These are phyloP conservation scores for Sporisorium scitamineum DNA, from an alignment of 1,284 basidiomycete genomes.

Conservation along the genomic window DNA sequence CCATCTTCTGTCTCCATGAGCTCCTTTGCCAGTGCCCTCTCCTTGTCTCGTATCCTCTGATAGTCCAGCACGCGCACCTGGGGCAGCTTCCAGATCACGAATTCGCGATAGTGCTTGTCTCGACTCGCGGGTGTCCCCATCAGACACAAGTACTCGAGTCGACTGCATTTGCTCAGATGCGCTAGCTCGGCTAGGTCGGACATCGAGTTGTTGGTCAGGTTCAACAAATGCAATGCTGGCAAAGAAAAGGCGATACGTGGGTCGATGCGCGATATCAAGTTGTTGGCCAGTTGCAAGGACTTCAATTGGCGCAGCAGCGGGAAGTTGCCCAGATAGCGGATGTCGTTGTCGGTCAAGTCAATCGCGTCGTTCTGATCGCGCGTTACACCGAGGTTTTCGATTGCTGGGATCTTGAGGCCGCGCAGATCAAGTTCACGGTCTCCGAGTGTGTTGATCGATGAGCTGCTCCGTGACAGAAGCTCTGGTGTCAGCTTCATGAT, in stretches of 20 bases:
- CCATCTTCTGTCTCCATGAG: constrained; percentile 61
- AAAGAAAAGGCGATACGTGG: constrained; percentile 81
- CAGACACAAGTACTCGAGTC: constrained; percentile 84
- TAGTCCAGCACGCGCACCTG: constrained; percentile 93
- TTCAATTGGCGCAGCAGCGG: constrained; percentile 82
- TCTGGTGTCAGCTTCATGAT: constrained; percentile 91
- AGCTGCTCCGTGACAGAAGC: constrained; percentile 81
- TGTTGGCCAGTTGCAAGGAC: constrained; percentile 86
- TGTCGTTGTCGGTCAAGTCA: constrained; percentile 95
- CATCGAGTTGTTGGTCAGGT: constrained; percentile 71
- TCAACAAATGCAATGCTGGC: constrained; percentile 83
- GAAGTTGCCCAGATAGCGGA: constrained; percentile 86
- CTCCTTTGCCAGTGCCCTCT: constrained; percentile 53
- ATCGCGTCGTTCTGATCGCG: constrained; percentile 95
- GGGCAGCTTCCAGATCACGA: constrained; percentile 74
- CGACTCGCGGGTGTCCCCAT: constrained; percentile 91
- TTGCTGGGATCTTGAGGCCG: constrained; percentile 90
- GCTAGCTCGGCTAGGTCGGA: constrained; percentile 83
- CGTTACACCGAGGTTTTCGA: constrained; percentile 99
- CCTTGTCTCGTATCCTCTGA: constrained; percentile 90
- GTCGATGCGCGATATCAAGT: constrained; percentile 85
- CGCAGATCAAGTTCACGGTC: constrained; percentile 81
- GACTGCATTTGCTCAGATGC: constrained; percentile 82
- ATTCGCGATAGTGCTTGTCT: constrained; percentile 96
- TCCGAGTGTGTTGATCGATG: constrained; percentile 87